Evolutionary conservation across 2,329 filamentous ascomycete species (phyloP).

Genomic region (Ascochyta viciae-villosae): DNA sequence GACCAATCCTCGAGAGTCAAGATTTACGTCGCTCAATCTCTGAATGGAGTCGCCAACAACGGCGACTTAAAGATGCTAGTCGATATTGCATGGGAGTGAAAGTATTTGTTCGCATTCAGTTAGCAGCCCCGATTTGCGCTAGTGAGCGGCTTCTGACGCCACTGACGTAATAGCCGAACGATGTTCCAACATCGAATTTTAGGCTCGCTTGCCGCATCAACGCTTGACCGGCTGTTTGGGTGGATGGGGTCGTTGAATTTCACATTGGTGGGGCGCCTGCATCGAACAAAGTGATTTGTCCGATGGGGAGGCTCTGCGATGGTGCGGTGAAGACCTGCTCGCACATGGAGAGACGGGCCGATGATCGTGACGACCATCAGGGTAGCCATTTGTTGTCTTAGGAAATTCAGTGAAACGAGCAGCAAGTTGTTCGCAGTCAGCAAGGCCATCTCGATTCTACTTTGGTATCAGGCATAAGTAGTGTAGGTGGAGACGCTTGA

Average conservation of each 20-base stretch:
- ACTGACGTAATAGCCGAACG: constrained; percentile 19
- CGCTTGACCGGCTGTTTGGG: neutral
- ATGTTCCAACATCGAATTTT: constrained; percentile 16
- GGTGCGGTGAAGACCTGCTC: neutral
- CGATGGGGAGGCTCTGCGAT: neutral
- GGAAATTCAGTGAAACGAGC: neutral
- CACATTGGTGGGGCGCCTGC: neutral
- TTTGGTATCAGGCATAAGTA: too few relatives aligned
- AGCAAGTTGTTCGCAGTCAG: neutral
- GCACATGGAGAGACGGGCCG: neutral
- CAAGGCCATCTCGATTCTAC: neutral
- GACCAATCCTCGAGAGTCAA: neutral
- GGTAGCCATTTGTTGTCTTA: neutral
- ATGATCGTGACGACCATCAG: neutral
- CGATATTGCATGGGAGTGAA: neutral
- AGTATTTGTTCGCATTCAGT: neutral
- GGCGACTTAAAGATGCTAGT: neutral
- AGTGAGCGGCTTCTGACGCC: constrained; percentile 4
- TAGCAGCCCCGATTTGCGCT: constrained; percentile 3
- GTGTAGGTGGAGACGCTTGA: too few relatives aligned
- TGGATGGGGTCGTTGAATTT: neutral
- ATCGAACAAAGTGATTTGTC: neutral
- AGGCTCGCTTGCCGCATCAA: neutral
- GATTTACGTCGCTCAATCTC: neutral
- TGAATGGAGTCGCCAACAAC: neutral